Evolutionary conservation across 2,329 filamentous ascomycete species (phyloP).

Genomic region (Chaetomium globosum): DNA sequence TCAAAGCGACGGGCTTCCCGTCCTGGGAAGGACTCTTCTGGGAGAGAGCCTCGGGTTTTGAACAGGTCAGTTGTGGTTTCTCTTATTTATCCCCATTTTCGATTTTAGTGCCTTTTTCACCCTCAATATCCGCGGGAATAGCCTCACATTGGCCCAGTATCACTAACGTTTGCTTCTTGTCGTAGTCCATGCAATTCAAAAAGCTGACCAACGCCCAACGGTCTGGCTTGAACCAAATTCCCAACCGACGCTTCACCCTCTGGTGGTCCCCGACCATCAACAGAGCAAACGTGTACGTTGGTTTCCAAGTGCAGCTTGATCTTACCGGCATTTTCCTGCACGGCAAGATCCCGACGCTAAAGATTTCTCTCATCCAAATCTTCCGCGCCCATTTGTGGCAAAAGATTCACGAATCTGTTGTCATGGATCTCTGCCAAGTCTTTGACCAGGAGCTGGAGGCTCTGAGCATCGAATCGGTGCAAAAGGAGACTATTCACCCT

Average conservation of each 20-base stretch:
- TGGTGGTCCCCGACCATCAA: slow-evolving; percentile 98
- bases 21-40: slow-evolving; percentile 97
- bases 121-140: background rate
- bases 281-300: slow-evolving; percentile 94
- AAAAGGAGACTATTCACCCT: slow-evolving; percentile 98
- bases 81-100: slow-evolving; percentile 58
- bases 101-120: background rate
- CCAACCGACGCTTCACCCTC: slow-evolving; percentile 94
- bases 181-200: slow-evolving; percentile 85
- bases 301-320: slow-evolving; percentile 98
- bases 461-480: slow-evolving; percentile 92
- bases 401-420: slow-evolving; percentile 97
- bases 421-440: slow-evolving; percentile 98
- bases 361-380: slow-evolving; percentile 97
- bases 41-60: slow-evolving; percentile 61
- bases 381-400: slow-evolving; percentile 99
- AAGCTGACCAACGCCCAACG: slow-evolving; percentile 97
- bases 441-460: slow-evolving; percentile 97
- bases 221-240: slow-evolving; percentile 96
- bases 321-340: slow-evolving; percentile 98
- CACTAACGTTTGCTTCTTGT: slow-evolving; percentile 4
- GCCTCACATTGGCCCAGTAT: background rate
- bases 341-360: slow-evolving; percentile 96
- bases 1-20: slow-evolving; percentile 95
- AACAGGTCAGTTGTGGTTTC: slow-evolving; percentile 46